Base-by-base conservation (phyloP, 129 eudicot species). In the Erigeron canadensis region DNA sequence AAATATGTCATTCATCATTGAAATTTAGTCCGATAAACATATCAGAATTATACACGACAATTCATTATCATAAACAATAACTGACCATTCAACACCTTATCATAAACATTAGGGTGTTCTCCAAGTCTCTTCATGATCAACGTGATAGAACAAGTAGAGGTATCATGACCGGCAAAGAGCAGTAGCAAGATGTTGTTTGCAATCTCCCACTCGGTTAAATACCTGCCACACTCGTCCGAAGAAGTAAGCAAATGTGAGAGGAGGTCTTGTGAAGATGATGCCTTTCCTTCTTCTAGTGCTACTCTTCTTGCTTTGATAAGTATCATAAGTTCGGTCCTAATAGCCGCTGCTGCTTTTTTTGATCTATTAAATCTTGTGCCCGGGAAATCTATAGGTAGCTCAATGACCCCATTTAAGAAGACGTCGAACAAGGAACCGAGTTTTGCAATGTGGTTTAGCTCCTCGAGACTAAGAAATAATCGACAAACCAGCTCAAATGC, bases 401-500 rank as follows among this genome's bases (percentile, higher is more conserved):
- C 71, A 38, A 85, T 75, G 6, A 85, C 37, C 34, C 95, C 95
- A 67, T 81, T 81, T 47, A 88, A 70, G 74, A 88, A 75, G 28
- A 76, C 22, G 11, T 81, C 67, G 75, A 88, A 88, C 23, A 75
- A 1, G 28, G 7, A 13, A 78, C 63, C 76, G 0, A 88, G 86
- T 81, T 79, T 76, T 10, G 71, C 47, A 1, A 88, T 50, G 10
- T 77, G 73, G 21, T 61, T 47, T 18, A 72, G 73, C 0, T 81
- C 91, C 60, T 85, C 83, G 0, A 85, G 73, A 73, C 88, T 83
- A 79, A 81, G 48, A 10, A 88, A 88, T 19, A 88, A 69, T 6
- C 83, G 84, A 9, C 95, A 87, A 1, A 90, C 95, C 7, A 87
- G 81, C 60, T 87, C 86, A 61, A 85, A 84, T 21, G 90, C 75